Base-by-base conservation (phyloP, 345 rosid species). In the Gynandropsis gynandra region DNA sequence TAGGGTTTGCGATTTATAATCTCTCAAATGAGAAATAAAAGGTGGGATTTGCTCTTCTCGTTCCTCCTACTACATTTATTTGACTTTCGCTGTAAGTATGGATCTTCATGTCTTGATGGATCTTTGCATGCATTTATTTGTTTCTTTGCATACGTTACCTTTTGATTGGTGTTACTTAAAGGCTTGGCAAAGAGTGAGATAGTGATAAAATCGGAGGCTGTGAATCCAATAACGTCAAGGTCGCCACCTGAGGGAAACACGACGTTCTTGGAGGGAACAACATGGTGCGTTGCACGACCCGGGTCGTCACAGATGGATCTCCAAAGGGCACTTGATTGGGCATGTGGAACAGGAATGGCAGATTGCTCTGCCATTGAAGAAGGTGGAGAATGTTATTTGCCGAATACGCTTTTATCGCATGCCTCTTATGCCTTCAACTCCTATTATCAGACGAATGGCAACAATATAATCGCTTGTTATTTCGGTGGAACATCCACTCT, bases 271-370 rank as follows among this genome's bases (percentile, higher is more conserved):
- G 89, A 76, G 0, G 95, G 89, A 35, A 76, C 80, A 4, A 76
- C 83, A 38, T 90, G 96, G 96, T 90, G 96, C 42, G 85, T 87
- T 50, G 95, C 96, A 24, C 72, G 56, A 13, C 41, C 82, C 1
- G 89, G 87, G 34, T 93, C 72, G 1, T 59, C 95, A 11, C 92
- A 82, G 44, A 60, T 59, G 36, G 96, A 84, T 65, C 63, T 87
- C 52, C 96, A 87, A 58, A 79, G 75, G 35, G 98, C 98, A 15
- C 64, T 92, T 36, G 96, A 92, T 52, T 92, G 98, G 98, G 92
- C 96, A 4, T 90, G 96, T 58, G 96, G 98, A 8, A 46, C 79
- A 31, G 98, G 98, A 10, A 76, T 65, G 89, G 72, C 85, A 5
- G 87, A 90, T 50, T 87, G 98, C 61, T 16, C 64, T 1, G 71